phyloP scores from a whole-genome alignment of 768 basidiomycete species.

The Lanmaoa rubissima region DNA sequence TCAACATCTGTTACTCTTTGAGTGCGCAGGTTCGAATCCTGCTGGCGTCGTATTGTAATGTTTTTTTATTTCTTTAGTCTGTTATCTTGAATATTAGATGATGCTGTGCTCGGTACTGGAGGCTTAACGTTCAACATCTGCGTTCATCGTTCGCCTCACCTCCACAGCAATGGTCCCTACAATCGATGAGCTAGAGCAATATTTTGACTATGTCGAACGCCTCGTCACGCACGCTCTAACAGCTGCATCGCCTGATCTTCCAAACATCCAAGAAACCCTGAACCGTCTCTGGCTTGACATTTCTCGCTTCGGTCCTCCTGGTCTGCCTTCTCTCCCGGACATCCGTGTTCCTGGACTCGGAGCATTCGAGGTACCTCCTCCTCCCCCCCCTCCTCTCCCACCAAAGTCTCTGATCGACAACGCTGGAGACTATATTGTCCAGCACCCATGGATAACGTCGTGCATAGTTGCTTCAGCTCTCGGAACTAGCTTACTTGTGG shows the following conservation, averaged over 20 bases:
- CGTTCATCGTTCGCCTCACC: background rate
- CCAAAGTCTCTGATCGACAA: slow-evolving; percentile 45
- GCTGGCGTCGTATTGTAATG: slow-evolving; percentile 47
- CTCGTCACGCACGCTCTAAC: slow-evolving; percentile 55
- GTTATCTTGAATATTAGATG: background rate
- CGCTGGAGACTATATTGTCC: slow-evolving; percentile 50
- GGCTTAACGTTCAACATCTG: background rate
- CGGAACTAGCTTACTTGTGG: slow-evolving; percentile 59
- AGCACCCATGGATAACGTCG: slow-evolving; percentile 61
- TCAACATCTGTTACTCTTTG: slow-evolving; percentile 60
- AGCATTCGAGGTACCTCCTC: slow-evolving; percentile 68
- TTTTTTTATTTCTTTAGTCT: background rate
- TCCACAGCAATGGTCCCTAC: slow-evolving; percentile 33
- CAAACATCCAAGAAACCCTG: slow-evolving; percentile 61
- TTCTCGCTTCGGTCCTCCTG: slow-evolving; percentile 70
- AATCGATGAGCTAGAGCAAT: slow-evolving; percentile 69
- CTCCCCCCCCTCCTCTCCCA: slow-evolving; percentile 56
- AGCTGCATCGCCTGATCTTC: slow-evolving; percentile 57
- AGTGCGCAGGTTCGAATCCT: slow-evolving; percentile 70
- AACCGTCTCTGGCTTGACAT: slow-evolving; percentile 77
- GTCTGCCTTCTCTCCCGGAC: slow-evolving; percentile 42
- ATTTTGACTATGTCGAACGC: slow-evolving; percentile 63
- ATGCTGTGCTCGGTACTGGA: slow-evolving; percentile 15
- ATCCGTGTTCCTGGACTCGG: slow-evolving; percentile 65
- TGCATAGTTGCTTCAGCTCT: slow-evolving; percentile 55